Percentiles rank a stretch among this genome's conserved stretches.
These are phyloP conservation scores for Leccinum broughii DNA, from an alignment of 768 basidiomycete genomes.

Conservation along the genomic window DNA sequence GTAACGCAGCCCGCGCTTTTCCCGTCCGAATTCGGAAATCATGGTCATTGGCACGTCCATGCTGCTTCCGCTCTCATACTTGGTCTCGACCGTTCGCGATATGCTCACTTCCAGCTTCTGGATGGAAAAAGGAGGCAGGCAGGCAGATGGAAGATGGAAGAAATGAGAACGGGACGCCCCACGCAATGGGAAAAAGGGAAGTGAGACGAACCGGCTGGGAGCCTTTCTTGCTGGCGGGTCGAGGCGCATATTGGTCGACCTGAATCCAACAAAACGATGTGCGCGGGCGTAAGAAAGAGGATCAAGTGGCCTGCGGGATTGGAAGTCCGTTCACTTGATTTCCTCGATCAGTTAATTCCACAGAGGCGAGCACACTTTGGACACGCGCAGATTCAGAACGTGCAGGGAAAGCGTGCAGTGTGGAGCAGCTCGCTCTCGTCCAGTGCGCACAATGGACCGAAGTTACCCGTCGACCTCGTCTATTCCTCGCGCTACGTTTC, in stretches of 20 bases:
- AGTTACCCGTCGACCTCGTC: conserved; percentile 46
- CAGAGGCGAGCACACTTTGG: conserved; percentile 78
- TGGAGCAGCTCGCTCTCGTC: conserved; percentile 20
- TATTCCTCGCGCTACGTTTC: conserved; percentile 20
- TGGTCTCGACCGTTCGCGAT: conserved; percentile 18
- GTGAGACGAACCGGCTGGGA: conserved; percentile 13
- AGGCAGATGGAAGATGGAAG: no score
- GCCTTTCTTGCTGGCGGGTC: background rate
- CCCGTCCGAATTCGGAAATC: background rate
- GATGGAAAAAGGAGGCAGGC: background rate
- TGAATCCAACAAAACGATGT: background rate
- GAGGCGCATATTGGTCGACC: conserved; percentile 1
- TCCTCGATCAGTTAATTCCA: background rate
- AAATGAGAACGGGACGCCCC: background rate
- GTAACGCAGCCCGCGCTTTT: background rate
- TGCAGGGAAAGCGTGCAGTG: conserved; percentile 31
- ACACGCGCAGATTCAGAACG: conserved; percentile 50
- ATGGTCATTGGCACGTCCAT: background rate
- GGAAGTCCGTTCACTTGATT: no score
- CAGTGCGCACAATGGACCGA: conserved; percentile 41
- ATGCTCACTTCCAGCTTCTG: conserved; percentile 22
- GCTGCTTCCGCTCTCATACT: conserved; percentile 8
- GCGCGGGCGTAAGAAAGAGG: no score
- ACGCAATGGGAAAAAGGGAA: background rate
- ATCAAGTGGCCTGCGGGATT: no score